Evolutionary conservation across 768 basidiomycete species (phyloP).

Genomic region (Psilocybe azurescens): DNA sequence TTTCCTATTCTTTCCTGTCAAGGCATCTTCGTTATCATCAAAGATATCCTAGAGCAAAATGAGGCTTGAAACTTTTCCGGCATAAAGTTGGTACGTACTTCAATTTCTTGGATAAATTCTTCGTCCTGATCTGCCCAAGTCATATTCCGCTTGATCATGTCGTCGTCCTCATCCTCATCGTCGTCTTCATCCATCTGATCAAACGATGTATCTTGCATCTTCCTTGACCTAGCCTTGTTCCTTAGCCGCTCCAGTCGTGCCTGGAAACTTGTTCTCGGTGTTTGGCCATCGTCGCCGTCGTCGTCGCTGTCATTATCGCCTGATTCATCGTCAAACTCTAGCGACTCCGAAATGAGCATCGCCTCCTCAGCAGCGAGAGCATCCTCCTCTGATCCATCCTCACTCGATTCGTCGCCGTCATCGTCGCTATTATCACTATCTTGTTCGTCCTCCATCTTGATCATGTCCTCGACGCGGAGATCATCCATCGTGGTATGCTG

Average conservation of each 20-base stretch:
- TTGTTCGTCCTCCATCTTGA: conserved; percentile 53
- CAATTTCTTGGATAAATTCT: conserved; percentile 55
- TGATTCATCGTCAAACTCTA: conserved; percentile 24
- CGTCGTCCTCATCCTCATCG: conserved; percentile 35
- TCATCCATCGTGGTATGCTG: conserved; percentile 69
- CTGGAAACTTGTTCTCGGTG: conserved; percentile 50
- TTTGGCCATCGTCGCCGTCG: conserved; percentile 39
- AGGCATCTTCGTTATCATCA: conserved; percentile 60
- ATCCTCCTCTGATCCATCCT: conserved; percentile 42
- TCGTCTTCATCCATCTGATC: conserved; percentile 30
- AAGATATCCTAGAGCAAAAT: conserved; percentile 53
- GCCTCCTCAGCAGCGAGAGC: conserved; percentile 51
- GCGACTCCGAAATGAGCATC: conserved; percentile 42
- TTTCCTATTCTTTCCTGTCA: conserved; percentile 50
- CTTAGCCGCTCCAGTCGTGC: conserved; percentile 47
- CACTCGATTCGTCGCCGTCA: conserved; percentile 33
- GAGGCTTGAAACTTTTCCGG: not conserved
- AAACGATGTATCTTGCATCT: conserved; percentile 27
- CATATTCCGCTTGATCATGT: conserved; percentile 31
- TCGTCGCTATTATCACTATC: conserved; percentile 36
- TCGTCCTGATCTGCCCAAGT: conserved; percentile 61
- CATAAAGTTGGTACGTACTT: conserved; percentile 43
- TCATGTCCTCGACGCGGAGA: conserved; percentile 56
- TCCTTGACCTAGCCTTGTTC: conserved; percentile 30
- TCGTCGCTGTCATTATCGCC: conserved; percentile 42